Percentiles rank a stretch among this genome's conserved stretches.
Evolutionary conservation across 2,329 filamentous ascomycete genomes (phyloP).

Genomic region (Orbilia oligospora): DNA sequence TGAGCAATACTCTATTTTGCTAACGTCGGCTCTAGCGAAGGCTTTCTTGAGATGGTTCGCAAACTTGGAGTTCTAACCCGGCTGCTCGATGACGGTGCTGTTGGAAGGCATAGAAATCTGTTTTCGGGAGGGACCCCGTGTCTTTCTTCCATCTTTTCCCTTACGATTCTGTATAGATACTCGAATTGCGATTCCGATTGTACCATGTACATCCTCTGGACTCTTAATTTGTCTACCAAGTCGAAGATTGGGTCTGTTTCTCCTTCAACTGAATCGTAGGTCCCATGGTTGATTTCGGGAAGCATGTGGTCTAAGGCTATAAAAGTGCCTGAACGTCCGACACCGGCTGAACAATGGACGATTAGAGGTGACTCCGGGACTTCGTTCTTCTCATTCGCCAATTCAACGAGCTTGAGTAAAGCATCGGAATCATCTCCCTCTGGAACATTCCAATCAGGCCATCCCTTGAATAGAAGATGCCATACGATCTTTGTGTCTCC

Average conservation of each 20-base stretch:
- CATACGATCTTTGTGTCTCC: slow-evolving; percentile 64
- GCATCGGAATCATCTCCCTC: slow-evolving; percentile 71
- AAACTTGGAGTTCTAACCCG: slow-evolving; percentile 50
- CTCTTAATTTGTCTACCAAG: slow-evolving; percentile 83
- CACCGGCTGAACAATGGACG: slow-evolving; percentile 82
- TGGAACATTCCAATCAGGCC: slow-evolving; percentile 65
- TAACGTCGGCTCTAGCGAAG: slow-evolving; percentile 49
- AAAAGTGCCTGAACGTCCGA: slow-evolving; percentile 94
- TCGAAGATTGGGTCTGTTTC: slow-evolving; percentile 79
- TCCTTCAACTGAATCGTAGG: slow-evolving; percentile 69
- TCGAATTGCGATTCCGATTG: slow-evolving; percentile 86
- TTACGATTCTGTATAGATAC: slow-evolving; percentile 89
- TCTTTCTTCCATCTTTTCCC: slow-evolving; percentile 72
- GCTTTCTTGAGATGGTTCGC: slow-evolving; percentile 41
- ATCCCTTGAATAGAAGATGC: slow-evolving; percentile 65
- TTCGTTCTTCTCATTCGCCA: slow-evolving; percentile 68
- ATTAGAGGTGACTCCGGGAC: slow-evolving; percentile 40
- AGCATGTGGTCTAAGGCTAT: slow-evolving; percentile 95
- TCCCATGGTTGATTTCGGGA: slow-evolving; percentile 82
- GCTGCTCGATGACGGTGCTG: slow-evolving; percentile 31
- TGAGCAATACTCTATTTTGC: slow-evolving; percentile 49
- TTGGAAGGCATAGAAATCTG: slow-evolving; percentile 57
- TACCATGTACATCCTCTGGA: slow-evolving; percentile 96
- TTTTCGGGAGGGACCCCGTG: slow-evolving; percentile 66
- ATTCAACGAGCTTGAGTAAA: slow-evolving; percentile 70